These are phyloP conservation scores for Zanthoxylum bungeanum DNA, from an alignment of 345 rosid species.

Conservation along the genomic window DNA sequence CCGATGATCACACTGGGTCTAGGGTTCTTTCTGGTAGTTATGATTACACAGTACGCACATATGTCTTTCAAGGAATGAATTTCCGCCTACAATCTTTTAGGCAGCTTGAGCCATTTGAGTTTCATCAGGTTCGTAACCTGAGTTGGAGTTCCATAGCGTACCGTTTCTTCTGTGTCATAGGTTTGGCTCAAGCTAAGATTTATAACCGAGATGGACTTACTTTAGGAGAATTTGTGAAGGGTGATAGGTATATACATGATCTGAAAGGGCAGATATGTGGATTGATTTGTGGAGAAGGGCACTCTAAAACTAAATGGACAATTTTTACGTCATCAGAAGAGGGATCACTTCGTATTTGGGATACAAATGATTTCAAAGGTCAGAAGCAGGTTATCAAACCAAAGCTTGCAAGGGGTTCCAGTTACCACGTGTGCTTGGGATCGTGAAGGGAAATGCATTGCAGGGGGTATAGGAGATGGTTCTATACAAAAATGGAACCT, in stretches of 20 bases:
- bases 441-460: no score
- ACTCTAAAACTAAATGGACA: constrained; percentile 77
- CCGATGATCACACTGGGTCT: constrained; percentile 83
- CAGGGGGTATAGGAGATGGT: constrained; percentile 94
- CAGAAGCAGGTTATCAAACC: constrained; percentile 99
- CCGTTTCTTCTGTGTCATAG: no score
- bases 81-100: no score
- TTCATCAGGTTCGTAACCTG: no score
- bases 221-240: constrained; percentile 88
- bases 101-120: no score
- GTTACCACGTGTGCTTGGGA: no score
- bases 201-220: constrained; percentile 96
- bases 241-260: constrained; percentile 98
- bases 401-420: constrained; percentile 93
- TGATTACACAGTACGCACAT: constrained; percentile 81
- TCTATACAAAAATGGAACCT: constrained; percentile 95
- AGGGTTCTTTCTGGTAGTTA: constrained; percentile 95
- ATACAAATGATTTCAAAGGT: constrained; percentile 88
- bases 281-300: constrained; percentile 95
- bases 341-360: no score
- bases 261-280: constrained; percentile 95
- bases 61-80: no score
- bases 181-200: no score
- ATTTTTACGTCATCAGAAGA: constrained; percentile 90
- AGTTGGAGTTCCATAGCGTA: no score